Evolutionary conservation across 2,329 filamentous ascomycete species (phyloP).

Genomic region (Dactylonectria macrodidyma): DNA sequence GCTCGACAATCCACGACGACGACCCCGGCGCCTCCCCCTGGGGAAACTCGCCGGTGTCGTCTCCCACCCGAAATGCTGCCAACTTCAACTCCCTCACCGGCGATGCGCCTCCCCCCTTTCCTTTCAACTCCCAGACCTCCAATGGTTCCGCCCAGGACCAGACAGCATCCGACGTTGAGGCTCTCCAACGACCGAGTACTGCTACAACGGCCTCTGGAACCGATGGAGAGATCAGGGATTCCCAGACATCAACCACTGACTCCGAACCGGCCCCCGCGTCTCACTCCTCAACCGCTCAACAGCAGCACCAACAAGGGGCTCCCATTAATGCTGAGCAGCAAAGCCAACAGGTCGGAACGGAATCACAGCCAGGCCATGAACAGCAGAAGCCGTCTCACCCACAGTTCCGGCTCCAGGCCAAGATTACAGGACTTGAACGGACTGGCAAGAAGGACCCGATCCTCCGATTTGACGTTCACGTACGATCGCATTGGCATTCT

Average conservation of each 20-base stretch:
- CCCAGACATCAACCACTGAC: constrained; percentile 44
- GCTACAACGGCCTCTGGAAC: constrained; percentile 62
- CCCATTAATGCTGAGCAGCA: constrained; percentile 49
- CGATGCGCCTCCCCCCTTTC: constrained; percentile 60
- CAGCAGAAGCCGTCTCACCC: constrained; percentile 70
- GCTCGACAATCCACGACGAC: constrained; percentile 69
- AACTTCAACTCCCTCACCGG: constrained; percentile 59
- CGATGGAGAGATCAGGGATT: constrained; percentile 57
- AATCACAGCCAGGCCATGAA: constrained; percentile 50
- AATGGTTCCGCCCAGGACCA: constrained; percentile 59
- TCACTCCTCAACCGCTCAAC: constrained; percentile 35
- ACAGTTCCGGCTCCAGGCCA: constrained; percentile 90
- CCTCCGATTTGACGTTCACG: constrained; percentile 95
- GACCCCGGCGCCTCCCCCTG: constrained; percentile 70
- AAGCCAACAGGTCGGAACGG: constrained; percentile 37
- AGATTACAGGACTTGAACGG: constrained; percentile 93
- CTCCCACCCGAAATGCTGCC: constrained; percentile 63
- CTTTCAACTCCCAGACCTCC: constrained; percentile 59
- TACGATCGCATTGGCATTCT: constrained; percentile 59
- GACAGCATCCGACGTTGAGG: constrained; percentile 54
- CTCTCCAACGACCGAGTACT: constrained; percentile 63
- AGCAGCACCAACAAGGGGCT: constrained; percentile 29
- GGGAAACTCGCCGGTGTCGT: constrained; percentile 68
- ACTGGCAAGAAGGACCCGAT: constrained; percentile 97
- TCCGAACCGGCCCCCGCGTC: constrained; percentile 37